Evolutionary conservation across 2,329 filamentous ascomycete species (phyloP).

Genomic region (Seiridium unicorne): DNA sequence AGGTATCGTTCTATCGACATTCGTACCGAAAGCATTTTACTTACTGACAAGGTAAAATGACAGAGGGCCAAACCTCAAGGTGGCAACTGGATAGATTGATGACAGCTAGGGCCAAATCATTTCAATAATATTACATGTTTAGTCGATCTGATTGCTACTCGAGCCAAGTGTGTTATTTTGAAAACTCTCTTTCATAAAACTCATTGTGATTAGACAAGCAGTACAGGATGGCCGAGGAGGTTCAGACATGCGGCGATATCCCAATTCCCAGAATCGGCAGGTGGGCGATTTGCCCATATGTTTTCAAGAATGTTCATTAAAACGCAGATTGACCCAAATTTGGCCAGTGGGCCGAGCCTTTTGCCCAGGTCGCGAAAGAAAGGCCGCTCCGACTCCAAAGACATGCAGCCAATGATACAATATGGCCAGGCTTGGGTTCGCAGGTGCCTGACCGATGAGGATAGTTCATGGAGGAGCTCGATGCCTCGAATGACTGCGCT

Average conservation of each 20-base stretch:
- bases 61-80: no score
- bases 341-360: background rate
- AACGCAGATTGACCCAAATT: background rate
- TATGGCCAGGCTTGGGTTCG: conserved; percentile 25
- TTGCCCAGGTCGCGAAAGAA: background rate
- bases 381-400: background rate
- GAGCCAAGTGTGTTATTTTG: no score
- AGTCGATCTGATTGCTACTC: no score
- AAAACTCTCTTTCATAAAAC: background rate
- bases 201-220: background rate
- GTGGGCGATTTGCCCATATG: background rate
- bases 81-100: no score
- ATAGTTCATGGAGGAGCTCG: conserved; percentile 14
- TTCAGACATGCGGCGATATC: background rate
- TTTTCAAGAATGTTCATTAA: background rate
- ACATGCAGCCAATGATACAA: conserved; percentile 24
- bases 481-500: conserved; percentile 13
- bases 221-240: background rate
- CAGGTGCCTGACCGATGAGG: conserved; percentile 17
- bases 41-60: no score
- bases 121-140: no score
- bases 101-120: no score
- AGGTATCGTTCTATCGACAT: no score
- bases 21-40: no score
- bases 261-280: background rate